Evolutionary conservation across 345 rosid species (phyloP).

Genomic region (Acer campestre): DNA sequence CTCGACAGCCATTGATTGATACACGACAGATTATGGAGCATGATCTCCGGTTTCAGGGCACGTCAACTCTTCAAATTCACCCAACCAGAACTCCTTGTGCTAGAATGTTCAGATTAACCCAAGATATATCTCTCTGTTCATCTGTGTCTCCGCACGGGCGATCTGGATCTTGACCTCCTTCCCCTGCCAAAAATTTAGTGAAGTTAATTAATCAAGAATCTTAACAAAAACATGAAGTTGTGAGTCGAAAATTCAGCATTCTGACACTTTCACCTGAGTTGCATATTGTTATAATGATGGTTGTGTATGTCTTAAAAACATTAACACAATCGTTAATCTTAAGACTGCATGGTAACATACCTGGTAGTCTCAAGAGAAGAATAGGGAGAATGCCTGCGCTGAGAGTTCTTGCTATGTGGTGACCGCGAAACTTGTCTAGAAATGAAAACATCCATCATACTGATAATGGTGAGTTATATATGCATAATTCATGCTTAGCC

Average conservation of each 20-base stretch:
- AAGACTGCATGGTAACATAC: conserved; percentile 48
- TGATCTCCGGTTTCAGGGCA: conserved; percentile 6
- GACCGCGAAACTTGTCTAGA: conserved; percentile 98
- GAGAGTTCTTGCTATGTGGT: conserved; percentile 99
- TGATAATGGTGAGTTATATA: conserved; percentile 56
- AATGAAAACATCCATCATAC: conserved; percentile 89
- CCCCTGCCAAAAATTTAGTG: conserved; percentile 44
- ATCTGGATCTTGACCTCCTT: conserved; percentile 78
- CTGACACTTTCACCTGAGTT: conserved; percentile 61
- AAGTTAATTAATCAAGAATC: conserved; percentile 13
- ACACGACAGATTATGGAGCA: not conserved
- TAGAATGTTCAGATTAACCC: not conserved
- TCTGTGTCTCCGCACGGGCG: conserved; percentile 64
- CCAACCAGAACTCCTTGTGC: not conserved
- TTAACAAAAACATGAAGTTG: not conserved
- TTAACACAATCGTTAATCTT: conserved; percentile 39
- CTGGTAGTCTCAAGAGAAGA: conserved; percentile 89
- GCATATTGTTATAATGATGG: conserved; percentile 25
- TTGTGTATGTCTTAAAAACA: conserved; percentile 42
- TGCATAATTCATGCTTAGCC: conserved; percentile 40
- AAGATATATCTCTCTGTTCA: conserved; percentile 21
- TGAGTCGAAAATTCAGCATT: conserved; percentile 18
- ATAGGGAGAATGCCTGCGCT: conserved; percentile 95
- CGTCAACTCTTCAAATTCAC: not conserved
- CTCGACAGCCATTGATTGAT: not conserved